phyloP scores from a whole-genome alignment of 2,329 filamentous ascomycete genomes.

The Penicillium thymicola region DNA sequence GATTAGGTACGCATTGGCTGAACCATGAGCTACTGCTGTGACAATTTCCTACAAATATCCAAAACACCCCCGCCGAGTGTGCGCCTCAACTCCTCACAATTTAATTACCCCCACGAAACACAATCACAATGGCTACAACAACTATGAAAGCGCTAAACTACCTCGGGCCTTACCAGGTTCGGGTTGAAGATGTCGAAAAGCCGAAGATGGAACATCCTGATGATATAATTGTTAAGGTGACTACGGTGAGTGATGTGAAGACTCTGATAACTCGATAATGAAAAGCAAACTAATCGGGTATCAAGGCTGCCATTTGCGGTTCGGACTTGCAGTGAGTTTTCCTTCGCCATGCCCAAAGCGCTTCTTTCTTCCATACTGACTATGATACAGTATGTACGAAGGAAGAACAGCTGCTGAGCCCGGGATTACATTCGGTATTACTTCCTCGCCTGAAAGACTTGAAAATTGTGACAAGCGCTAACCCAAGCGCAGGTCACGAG shows the following conservation, averaged over 20 bases:
- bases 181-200: background rate
- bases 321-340: background rate
- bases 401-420: background rate
- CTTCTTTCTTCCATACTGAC: background rate
- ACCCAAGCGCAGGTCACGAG: background rate
- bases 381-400: background rate
- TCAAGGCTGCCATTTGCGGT: background rate
- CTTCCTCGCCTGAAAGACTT: background rate
- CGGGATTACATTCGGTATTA: background rate
- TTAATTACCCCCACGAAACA: background rate
- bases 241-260: background rate
- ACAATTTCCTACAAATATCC: background rate
- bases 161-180: background rate
- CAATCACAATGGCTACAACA: background rate
- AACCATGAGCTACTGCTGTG: background rate
- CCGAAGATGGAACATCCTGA: background rate
- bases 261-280: background rate
- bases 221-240: background rate
- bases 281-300: background rate
- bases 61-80: background rate
- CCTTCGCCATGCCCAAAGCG: background rate
- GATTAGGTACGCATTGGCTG: background rate
- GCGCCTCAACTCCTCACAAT: background rate
- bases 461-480: background rate
- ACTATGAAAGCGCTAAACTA: background rate